Conservation (phyloP, 352 stramenopile species). For the Phytophthora agathidicida region DNA sequence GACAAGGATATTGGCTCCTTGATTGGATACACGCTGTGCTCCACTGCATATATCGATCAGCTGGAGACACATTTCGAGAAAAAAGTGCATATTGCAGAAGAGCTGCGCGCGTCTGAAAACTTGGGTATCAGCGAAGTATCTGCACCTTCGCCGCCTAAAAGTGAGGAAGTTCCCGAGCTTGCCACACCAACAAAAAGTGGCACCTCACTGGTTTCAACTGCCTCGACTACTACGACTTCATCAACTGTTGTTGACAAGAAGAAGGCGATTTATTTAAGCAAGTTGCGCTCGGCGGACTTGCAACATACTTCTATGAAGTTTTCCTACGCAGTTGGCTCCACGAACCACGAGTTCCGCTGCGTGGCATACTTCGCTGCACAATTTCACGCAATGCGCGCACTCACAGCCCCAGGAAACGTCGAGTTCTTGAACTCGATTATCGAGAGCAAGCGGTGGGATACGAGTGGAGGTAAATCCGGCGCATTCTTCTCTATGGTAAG, state of each 20-base stretch:
- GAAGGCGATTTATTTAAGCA: conserved; percentile 64
- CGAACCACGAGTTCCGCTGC: conserved; percentile 69
- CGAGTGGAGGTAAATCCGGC: conserved; percentile 83
- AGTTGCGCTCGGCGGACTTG: conserved; percentile 68
- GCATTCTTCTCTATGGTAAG: conserved; percentile 87
- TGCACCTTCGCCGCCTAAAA: conserved; percentile 19
- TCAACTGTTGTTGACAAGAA: conserved; percentile 43
- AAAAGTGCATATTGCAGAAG: conserved; percentile 53
- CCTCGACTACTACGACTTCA: conserved; percentile 10
- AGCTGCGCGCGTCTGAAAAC: conserved; percentile 44
- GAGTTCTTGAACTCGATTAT: conserved; percentile 86
- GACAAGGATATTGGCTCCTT: conserved; percentile 85
- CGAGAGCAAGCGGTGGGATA: conserved; percentile 77
- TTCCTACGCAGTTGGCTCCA: conserved; percentile 51
- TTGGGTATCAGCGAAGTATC: conserved; percentile 23
- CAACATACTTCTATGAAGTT: conserved; percentile 87
- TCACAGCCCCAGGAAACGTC: conserved; percentile 69
- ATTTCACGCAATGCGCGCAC: conserved; percentile 79
- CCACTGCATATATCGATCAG: conserved; percentile 69
- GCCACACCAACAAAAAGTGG: background rate
- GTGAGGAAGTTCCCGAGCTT: conserved; percentile 19
- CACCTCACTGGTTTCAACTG: conserved; percentile 2
- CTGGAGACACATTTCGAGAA: conserved; percentile 69
- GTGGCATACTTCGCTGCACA: conserved; percentile 84
- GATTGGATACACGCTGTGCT: conserved; percentile 84